Base-by-base conservation (phyloP, 345 rosid genomes). In the Euphorbia peplus region DNA sequence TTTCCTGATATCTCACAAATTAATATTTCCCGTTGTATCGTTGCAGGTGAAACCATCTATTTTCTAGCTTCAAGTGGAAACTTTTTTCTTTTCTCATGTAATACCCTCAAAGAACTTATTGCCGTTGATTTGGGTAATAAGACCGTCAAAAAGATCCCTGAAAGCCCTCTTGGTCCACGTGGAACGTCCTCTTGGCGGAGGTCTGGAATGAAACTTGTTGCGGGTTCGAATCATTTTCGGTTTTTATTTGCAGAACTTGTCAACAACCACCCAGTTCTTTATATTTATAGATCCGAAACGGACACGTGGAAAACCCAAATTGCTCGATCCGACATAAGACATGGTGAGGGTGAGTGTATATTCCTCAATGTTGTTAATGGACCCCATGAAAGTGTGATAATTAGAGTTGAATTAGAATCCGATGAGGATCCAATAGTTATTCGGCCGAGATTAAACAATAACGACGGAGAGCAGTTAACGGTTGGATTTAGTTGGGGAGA, bases 161-260 rank as follows among this genome's bases (percentile, higher is more conserved):
- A 88, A 4, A 84, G 88, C 64, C 97, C 97, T 8, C 70, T 91
- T 4, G 92, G 92, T 71, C 92, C 88, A 74, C 97, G 90, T 70
- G 88, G 90, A 44, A 87, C 92, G 14, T 88, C 91, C 0, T 91
- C 87, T 5, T 89, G 97, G 95, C 76, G 93, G 21, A 72, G 92
- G 59, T 87, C 91, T 67, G 88, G 95, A 56, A 86, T 86, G 95
- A 91, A 86, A 71, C 70, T 89, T 65, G 72, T 84, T 4, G 19
- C 76, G 3, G 73, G 71, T 63, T 73, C 87, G 21, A 78, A 73
- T 29, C 79, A 78, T 70, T 91, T 89, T 69, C 85, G 83, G 53
- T 89, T 89, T 78, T 15, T 80, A 75, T 89, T 91, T 5, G 89
- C 75, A 8, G 97, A 91, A 76, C 41, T 86, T 60, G 88, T 89